A percentile compares a stretch with the other conserved stretches of the same genome.
Conservation (phyloP, 164 flowering plant genomes). For the Vitis rupestris region DNA sequence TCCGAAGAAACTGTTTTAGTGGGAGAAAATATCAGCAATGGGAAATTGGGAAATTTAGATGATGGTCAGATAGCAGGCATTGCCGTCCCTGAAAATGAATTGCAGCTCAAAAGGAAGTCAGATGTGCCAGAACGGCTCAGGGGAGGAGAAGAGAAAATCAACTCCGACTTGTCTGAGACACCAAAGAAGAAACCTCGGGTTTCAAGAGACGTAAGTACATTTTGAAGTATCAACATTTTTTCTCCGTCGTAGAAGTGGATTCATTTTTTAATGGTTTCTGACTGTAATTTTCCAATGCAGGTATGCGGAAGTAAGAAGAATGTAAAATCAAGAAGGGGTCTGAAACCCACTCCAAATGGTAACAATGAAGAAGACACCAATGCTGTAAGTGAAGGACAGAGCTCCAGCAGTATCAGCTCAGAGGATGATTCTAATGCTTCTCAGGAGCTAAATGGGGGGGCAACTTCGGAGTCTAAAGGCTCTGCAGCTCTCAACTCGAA, state of each 20-base stretch:
- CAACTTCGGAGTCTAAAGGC: slow-evolving; percentile 25
- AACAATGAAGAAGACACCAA: slow-evolving; percentile 23
- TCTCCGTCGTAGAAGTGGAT: not conserved
- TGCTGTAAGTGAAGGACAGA: slow-evolving; percentile 23
- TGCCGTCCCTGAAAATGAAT: slow-evolving; percentile 7
- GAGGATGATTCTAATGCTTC: slow-evolving; percentile 47
- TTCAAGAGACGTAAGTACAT: slow-evolving; percentile 36
- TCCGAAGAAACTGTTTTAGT: slow-evolving; percentile 8
- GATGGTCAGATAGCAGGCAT: not conserved
- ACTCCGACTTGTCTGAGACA: slow-evolving; percentile 3
- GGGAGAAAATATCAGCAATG: slow-evolving; percentile 9
- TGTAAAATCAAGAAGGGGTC: slow-evolving; percentile 21
- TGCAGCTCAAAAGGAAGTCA: slow-evolving; percentile 32
- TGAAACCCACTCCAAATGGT: slow-evolving; percentile 15
- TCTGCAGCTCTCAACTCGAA: slow-evolving; percentile 23
- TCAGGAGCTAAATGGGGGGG: slow-evolving; percentile 38
- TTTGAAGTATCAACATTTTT: no score
- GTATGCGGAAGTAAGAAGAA: slow-evolving; percentile 20
- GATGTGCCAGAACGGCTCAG: slow-evolving; percentile 3
- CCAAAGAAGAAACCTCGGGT: slow-evolving; percentile 39
- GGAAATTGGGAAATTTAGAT: slow-evolving; percentile 3
- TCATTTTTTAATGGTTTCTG: not conserved
- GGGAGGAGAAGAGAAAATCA: not conserved
- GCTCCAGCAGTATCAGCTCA: slow-evolving; percentile 33
- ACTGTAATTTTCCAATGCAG: slow-evolving; percentile 19